Evolutionary conservation across 257 asterid genomes (phyloP), one percentile per base, ranked within the genome.

Genomic region (Nicotiana paniculata): DNA sequence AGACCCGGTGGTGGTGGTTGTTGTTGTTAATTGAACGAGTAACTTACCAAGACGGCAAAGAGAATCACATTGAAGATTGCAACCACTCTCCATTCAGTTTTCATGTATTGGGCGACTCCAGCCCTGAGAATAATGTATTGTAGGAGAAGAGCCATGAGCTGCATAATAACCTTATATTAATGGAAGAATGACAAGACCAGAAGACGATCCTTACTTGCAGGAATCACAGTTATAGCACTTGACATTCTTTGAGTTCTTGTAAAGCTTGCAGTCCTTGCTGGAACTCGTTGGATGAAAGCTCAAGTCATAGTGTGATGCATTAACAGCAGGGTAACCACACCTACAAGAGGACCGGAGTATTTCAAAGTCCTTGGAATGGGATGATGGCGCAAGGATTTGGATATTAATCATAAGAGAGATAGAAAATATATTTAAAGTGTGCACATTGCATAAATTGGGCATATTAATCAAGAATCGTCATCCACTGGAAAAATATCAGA

Each of bases 51-150:
- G 85, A 93, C 86, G 30, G 91, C 86, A 11, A 95, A 95, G 80
- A 93, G 98, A 81, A 93, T 83, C 17, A 89, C 89, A 28, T 95
- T 95, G 86, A 92, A 93, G 86, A 95, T 92, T 2, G 98, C 99
- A 76, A 95, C 97, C 8, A 93, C 96, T 88, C 97, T 90, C 97
- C 99, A 93, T 85, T 95, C 99, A 17, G 87, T 91, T 91, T 95
- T 95, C 98, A 93, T 93, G 92, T 93, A 95, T 75, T 93, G 92
- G 15, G 99, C 99, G 80, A 92, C 99, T 85, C 99, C 99, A 72
- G 97, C 98, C 91, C 99, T 93, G 82, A 17, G 82, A 64, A 80
- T 32, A 32, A 32, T 32, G 35, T 32, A 72, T 28, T 24, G 75
- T 48, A 55, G 61, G 80, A 78, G 54, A 80, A 83, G 57, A 10